Percentiles rank a stretch among this genome's conserved stretches.
Evolutionary conservation across 2,329 filamentous ascomycete genomes (phyloP).

Genomic region (Rutstroemia sp.): DNA sequence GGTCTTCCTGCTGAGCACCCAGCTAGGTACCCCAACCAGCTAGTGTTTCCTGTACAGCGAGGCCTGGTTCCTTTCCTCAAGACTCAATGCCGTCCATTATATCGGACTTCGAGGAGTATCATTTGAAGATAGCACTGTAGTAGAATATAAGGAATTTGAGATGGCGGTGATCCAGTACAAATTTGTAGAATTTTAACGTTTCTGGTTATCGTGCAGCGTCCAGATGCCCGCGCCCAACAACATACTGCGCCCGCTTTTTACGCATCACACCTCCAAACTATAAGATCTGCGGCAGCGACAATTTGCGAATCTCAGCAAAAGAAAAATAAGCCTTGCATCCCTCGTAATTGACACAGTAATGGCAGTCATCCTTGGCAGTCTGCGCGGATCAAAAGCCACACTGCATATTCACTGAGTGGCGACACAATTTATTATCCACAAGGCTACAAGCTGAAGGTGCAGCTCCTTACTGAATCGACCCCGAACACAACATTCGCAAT

Average conservation of each 20-base stretch:
- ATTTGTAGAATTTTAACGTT: neutral
- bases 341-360: constrained; percentile 2
- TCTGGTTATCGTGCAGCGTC: neutral
- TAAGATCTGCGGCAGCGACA: constrained; percentile 20
- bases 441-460: constrained; percentile 8
- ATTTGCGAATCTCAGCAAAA: neutral
- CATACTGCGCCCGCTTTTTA: constrained; percentile 1
- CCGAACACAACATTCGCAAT: constrained; percentile 2
- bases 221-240: neutral
- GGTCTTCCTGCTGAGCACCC: too few species aligned
- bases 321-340: constrained; percentile 4
- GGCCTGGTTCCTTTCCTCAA: too few species aligned
- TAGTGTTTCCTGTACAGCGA: too few species aligned
- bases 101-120: too few species aligned
- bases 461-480: neutral
- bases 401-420: constrained; percentile 16
- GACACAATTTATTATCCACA: constrained; percentile 3
- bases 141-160: too few species aligned
- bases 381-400: constrained; percentile 18
- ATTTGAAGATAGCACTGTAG: too few species aligned
- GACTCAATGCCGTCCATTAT: too few species aligned
- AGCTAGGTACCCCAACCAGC: too few species aligned
- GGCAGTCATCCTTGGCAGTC: constrained; percentile 10
- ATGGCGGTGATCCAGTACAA: neutral
- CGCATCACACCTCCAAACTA: constrained; percentile 6